phyloP scores from a whole-genome alignment of 441 rosid genomes.

The Erodium trifolium region DNA sequence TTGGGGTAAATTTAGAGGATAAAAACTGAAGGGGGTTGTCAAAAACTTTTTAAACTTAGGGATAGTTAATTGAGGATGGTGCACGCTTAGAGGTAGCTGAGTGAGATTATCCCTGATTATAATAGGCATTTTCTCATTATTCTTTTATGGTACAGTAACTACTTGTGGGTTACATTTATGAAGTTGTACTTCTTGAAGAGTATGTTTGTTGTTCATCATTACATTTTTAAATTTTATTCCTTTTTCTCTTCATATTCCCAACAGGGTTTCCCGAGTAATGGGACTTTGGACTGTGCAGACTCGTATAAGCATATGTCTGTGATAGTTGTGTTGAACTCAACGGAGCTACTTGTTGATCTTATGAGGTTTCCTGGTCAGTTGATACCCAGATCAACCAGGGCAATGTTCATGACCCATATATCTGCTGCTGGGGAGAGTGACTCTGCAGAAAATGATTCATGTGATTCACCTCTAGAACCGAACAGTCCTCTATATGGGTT shows the following conservation, averaged over 20 bases:
- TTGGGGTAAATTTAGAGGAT: too few relatives aligned
- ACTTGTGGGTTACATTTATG: neutral
- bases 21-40: too few relatives aligned
- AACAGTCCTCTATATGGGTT: constrained; percentile 92
- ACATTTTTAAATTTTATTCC: neutral
- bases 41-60: too few relatives aligned
- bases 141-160: neutral
- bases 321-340: constrained; percentile 75
- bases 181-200: neutral
- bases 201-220: constrained; percentile 2
- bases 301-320: constrained; percentile 90
- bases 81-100: too few relatives aligned
- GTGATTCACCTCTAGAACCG: constrained; percentile 98
- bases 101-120: neutral
- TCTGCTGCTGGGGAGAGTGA: constrained; percentile 99
- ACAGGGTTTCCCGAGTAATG: constrained; percentile 96
- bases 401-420: constrained; percentile 86
- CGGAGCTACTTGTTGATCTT: constrained; percentile 89
- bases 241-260: constrained; percentile 10
- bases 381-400: constrained; percentile 78
- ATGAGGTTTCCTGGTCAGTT: constrained; percentile 96
- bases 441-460: constrained; percentile 99
- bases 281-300: constrained; percentile 63
- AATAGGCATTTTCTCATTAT: neutral
- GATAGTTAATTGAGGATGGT: too few relatives aligned